phyloP scores from a whole-genome alignment of 108 stramenopile species.

The Cylindrotheca fusiformis region DNA sequence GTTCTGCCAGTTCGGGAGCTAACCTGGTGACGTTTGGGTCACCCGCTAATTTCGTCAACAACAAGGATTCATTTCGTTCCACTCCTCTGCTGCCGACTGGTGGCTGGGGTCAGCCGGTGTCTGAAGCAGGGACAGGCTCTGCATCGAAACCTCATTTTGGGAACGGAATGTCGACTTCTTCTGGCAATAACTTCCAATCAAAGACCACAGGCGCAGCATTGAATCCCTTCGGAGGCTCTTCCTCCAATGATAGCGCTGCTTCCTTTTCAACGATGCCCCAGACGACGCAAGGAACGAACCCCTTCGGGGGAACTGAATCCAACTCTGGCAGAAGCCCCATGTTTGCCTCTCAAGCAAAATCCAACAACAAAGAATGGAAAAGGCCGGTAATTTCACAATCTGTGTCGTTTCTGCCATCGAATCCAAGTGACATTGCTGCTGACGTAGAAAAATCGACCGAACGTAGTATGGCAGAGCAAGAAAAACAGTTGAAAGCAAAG shows the following conservation, averaged over 20 bases:
- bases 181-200: not conserved
- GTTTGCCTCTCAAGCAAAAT: not conserved
- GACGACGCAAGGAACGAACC: too few relatives aligned
- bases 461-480: conserved; percentile 3
- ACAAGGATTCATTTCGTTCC: not conserved
- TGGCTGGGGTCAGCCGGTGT: too few relatives aligned
- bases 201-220: not conserved
- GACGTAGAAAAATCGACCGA: not conserved
- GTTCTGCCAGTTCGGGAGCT: not conserved
- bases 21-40: not conserved
- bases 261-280: too few relatives aligned
- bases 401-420: not conserved
- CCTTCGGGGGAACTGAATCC: not conserved
- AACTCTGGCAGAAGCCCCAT: not conserved
- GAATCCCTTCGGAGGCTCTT: not conserved
- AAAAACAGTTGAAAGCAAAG: conserved; percentile 41
- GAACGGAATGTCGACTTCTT: not conserved
- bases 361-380: not conserved
- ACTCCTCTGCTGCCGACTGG: too few relatives aligned
- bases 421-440: not conserved
- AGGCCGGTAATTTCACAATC: too few relatives aligned
- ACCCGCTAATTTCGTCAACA: not conserved
- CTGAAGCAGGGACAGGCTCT: not conserved
- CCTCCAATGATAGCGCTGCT: too few relatives aligned
- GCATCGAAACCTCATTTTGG: not conserved